Evolutionary conservation across 805 yeast genomes (phyloP).

Genomic region (Lachancea sp.): DNA sequence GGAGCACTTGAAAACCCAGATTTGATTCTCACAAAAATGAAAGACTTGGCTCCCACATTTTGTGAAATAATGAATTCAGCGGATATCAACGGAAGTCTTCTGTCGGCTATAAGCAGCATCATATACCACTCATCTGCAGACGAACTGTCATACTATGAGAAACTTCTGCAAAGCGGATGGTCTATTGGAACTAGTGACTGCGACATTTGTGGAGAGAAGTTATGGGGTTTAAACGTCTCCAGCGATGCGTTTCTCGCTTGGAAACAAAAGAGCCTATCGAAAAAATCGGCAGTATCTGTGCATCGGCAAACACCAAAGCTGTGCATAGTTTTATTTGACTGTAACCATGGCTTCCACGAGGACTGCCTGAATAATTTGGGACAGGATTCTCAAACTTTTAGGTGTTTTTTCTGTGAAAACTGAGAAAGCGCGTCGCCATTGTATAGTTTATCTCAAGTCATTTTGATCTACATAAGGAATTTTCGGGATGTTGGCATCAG

Average conservation of each 20-base stretch:
- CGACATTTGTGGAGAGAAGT: slow-evolving; percentile 64
- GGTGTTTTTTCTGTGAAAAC: slow-evolving; percentile 21
- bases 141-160: slow-evolving; percentile 39
- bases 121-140: slow-evolving; percentile 50
- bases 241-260: slow-evolving; percentile 48
- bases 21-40: slow-evolving; percentile 43
- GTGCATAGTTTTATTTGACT: slow-evolving; percentile 19
- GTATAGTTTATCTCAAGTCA: no score
- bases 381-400: slow-evolving; percentile 14
- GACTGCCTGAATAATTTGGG: slow-evolving; percentile 27
- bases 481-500: no score
- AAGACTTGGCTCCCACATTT: slow-evolving; percentile 54
- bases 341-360: slow-evolving; percentile 29
- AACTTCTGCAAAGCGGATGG: slow-evolving; percentile 56
- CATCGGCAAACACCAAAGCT: not conserved
- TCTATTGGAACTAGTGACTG: slow-evolving; percentile 50
- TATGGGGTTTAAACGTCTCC: slow-evolving; percentile 63
- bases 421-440: not conserved
- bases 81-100: slow-evolving; percentile 54
- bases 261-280: slow-evolving; percentile 38
- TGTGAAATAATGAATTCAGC: slow-evolving; percentile 60
- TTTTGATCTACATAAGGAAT: no score
- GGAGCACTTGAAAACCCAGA: slow-evolving; percentile 47
- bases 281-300: not conserved
- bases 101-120: slow-evolving; percentile 45